phyloP scores from a whole-genome alignment of 768 basidiomycete genomes.

The Sistotremastrum suecicum region DNA sequence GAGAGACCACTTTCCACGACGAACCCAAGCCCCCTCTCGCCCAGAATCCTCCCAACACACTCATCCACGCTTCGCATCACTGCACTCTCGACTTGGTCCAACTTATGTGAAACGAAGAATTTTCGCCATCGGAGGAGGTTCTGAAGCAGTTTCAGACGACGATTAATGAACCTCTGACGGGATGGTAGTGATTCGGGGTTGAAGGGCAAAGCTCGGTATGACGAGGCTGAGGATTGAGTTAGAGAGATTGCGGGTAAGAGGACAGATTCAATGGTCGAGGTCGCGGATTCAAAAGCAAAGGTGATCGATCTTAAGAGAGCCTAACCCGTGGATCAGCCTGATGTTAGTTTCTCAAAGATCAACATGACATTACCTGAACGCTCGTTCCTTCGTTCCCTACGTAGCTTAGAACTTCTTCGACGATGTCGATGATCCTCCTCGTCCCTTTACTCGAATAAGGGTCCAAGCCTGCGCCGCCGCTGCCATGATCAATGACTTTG shows the following conservation, averaged over 20 bases:
- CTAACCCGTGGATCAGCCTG: conserved; percentile 18
- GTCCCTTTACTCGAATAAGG: conserved; percentile 59
- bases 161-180: conserved; percentile 51
- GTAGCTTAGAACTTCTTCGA: conserved; percentile 69
- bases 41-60: no score
- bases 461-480: conserved; percentile 55
- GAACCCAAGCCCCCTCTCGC: no score
- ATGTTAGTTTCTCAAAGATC: not conserved
- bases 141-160: conserved; percentile 54
- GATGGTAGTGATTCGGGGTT: conserved; percentile 66
- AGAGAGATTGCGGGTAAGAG: conserved; percentile 32
- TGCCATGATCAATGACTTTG: conserved; percentile 39
- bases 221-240: conserved; percentile 15
- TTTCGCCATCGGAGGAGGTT: conserved; percentile 71
- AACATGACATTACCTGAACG: conserved; percentile 33
- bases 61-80: no score
- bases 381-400: conserved; percentile 37
- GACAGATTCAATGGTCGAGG: conserved; percentile 34
- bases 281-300: conserved; percentile 37
- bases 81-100: no score
- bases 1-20: no score
- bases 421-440: conserved; percentile 51
- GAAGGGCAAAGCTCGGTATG: conserved; percentile 31
- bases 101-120: conserved; percentile 9
- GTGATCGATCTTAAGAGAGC: conserved; percentile 41